phyloP scores from a whole-genome alignment of 2,329 filamentous ascomycete species.

The Monosporascus sp. region DNA sequence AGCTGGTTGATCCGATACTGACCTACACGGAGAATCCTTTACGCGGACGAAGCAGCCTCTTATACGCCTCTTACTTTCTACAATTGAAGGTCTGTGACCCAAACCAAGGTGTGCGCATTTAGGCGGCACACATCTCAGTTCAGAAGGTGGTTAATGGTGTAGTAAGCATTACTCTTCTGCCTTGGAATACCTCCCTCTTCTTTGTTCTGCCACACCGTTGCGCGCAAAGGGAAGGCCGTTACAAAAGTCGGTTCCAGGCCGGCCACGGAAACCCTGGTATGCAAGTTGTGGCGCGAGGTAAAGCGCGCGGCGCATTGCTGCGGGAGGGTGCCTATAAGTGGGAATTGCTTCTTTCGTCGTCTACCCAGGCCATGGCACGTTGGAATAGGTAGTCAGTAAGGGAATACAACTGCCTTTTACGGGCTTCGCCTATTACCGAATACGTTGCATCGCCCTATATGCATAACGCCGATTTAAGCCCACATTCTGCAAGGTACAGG shows the following conservation, averaged over 20 bases:
- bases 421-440: background rate
- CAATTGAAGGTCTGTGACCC: background rate
- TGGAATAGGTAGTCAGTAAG: background rate
- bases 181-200: background rate
- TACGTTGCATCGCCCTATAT: too few species aligned
- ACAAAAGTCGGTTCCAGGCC: background rate
- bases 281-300: background rate
- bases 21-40: background rate
- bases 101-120: too few species aligned
- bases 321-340: too few species aligned
- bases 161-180: background rate
- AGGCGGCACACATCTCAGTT: background rate
- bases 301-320: background rate
- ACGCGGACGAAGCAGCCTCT: background rate
- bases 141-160: background rate
- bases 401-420: background rate
- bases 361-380: background rate
- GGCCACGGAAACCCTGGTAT: too few species aligned
- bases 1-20: background rate
- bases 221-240: background rate
- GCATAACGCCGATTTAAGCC: too few species aligned
- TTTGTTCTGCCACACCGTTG: background rate
- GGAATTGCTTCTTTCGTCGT: background rate
- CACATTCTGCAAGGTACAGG: background rate
- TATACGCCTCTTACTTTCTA: background rate